Conservation (phyloP, 805 yeast genomes). For the Komagataella mondaviorum region DNA sequence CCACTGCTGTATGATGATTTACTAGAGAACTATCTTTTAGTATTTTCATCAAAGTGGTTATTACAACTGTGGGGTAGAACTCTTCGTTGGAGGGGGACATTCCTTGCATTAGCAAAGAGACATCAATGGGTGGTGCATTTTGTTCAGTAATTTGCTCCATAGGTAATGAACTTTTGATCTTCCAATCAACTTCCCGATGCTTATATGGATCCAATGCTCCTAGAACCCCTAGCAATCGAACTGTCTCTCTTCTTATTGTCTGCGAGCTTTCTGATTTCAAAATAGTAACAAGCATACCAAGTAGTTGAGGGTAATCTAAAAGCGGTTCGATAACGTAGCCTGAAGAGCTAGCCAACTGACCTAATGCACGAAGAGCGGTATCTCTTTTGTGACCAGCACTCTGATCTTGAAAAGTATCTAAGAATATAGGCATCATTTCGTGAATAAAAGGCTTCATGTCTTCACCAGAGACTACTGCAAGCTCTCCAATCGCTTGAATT, state of each 20-base stretch:
- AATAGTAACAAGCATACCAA: conserved; percentile 71
- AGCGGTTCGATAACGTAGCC: conserved; percentile 94
- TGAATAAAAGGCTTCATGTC: conserved; percentile 61
- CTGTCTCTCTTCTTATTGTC: conserved; percentile 73
- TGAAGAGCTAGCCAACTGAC: conserved; percentile 79
- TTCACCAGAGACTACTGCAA: conserved; percentile 81
- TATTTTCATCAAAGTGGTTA: conserved; percentile 70
- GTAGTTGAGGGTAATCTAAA: conserved; percentile 78
- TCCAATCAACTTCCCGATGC: conserved; percentile 79
- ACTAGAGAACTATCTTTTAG: conserved; percentile 76
- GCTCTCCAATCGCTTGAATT: conserved; percentile 76
- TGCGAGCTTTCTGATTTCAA: conserved; percentile 70
- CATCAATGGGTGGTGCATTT: conserved; percentile 82
- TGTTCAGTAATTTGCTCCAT: conserved; percentile 35
- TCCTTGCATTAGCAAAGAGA: conserved; percentile 83
- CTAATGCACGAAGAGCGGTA: conserved; percentile 78
- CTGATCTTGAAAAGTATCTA: conserved; percentile 86
- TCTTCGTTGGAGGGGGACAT: conserved; percentile 89
- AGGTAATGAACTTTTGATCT: not conserved
- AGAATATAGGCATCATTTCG: conserved; percentile 72
- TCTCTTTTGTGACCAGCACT: conserved; percentile 79
- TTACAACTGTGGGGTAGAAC: conserved; percentile 91
- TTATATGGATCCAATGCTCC: conserved; percentile 97
- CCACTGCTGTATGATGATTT: conserved; percentile 79
- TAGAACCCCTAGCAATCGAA: conserved; percentile 75